These are phyloP conservation scores for Ceratocystis colombiana DNA, from an alignment of 2,329 filamentous ascomycete genomes.

Conservation along the genomic window DNA sequence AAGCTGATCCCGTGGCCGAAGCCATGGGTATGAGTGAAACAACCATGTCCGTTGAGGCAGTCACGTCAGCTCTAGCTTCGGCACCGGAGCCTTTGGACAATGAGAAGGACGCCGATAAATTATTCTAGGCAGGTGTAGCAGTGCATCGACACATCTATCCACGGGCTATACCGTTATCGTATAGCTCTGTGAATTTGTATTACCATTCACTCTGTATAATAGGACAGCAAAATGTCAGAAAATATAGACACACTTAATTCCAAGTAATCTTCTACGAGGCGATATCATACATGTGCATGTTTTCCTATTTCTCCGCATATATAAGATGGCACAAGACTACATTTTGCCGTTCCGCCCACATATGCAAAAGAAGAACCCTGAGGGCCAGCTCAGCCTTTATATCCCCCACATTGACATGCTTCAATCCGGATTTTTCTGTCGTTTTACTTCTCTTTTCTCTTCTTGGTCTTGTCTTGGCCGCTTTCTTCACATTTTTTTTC, in stretches of 20 bases:
- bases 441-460: conserved; percentile 2
- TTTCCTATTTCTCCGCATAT: background rate
- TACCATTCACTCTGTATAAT: conserved; percentile 4
- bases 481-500: background rate
- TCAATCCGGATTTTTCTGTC: background rate
- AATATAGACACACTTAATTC: background rate
- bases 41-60: conserved; percentile 5
- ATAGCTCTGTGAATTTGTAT: background rate
- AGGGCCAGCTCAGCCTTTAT: conserved; percentile 12
- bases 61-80: conserved; percentile 5
- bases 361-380: conserved; percentile 11
- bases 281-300: background rate
- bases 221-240: conserved; percentile 14
- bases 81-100: background rate
- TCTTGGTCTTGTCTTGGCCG: background rate
- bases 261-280: background rate
- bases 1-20: background rate
- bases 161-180: background rate
- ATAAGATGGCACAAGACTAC: background rate
- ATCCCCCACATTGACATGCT: background rate
- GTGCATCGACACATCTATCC: background rate
- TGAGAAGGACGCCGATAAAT: background rate
- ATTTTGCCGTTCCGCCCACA: background rate
- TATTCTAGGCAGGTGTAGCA: background rate
- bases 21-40: conserved; percentile 1